Evolutionary conservation across 768 basidiomycete species (phyloP).

Genomic region (Rubroboletus satanas): DNA sequence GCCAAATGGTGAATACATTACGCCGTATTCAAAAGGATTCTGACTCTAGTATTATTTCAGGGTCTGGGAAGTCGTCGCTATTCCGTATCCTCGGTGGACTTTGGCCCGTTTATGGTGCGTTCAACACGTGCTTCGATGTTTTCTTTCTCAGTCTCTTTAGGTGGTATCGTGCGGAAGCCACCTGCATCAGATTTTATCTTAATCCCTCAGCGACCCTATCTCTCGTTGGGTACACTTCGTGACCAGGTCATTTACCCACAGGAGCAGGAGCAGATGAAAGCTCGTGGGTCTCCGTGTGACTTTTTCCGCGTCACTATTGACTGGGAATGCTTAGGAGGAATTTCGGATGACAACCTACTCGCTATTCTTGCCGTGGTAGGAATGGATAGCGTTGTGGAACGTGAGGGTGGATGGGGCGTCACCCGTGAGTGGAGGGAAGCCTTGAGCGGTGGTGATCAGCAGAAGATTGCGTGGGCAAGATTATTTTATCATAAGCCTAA

Average conservation of each 20-base stretch:
- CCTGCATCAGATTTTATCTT: slow-evolving; percentile 85
- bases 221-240: slow-evolving; percentile 88
- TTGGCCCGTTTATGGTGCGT: slow-evolving; percentile 71
- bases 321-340: slow-evolving; percentile 45
- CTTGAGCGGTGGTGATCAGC: slow-evolving; percentile 92
- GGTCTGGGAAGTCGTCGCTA: slow-evolving; percentile 85
- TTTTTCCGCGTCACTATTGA: slow-evolving; percentile 2
- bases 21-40: not conserved
- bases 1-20: slow-evolving; percentile 67
- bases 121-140: not conserved
- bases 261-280: slow-evolving; percentile 72
- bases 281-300: slow-evolving; percentile 44
- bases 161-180: slow-evolving; percentile 86
- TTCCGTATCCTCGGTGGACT: slow-evolving; percentile 96
- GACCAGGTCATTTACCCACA: slow-evolving; percentile 98
- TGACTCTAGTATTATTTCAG: slow-evolving; percentile 31
- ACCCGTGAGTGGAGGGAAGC: slow-evolving; percentile 92
- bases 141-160: slow-evolving; percentile 20
- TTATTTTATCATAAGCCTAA: slow-evolving; percentile 95
- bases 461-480: slow-evolving; percentile 95
- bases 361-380: slow-evolving; percentile 72
- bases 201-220: slow-evolving; percentile 94
- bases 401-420: slow-evolving; percentile 95
- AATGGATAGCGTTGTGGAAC: slow-evolving; percentile 81
- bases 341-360: slow-evolving; percentile 72